Evolutionary conservation across 495 filamentous ascomycete genomes (phyloP), one percentile per base, ranked within the genome.

Genomic region (Acidiella bohemica): DNA sequence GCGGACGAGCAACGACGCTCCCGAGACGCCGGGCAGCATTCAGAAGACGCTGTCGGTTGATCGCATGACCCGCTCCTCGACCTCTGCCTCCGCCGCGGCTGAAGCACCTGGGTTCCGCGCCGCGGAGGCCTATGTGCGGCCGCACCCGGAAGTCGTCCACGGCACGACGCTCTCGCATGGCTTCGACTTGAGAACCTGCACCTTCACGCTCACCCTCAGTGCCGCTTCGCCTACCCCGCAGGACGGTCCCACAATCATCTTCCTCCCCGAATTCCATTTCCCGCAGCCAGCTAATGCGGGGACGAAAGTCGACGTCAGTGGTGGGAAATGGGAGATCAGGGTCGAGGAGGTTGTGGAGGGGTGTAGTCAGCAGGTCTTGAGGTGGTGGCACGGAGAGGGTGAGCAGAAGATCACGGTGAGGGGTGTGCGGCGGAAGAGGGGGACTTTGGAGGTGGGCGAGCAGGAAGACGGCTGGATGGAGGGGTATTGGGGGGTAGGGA

Each of bases 221-320:
- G 51, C 56, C 8, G 39, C 51, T n/a, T 39, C 36, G 12, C 39
- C 61, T 5, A 62, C 61, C 10, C 40, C 61, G 0, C 64, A 79
- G 27, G 73, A 78, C 0, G 56, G 62, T 8, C 83, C 87, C 2
- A 96, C 88, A 0, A 76, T 84, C 41, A 73, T 95, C 9, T 93
- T 83, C 53, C 64, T 97, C 0, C 90, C 90, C 0, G 83, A 86
- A 19, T 94, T 86, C 56, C 90, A 96, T 62, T 97, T 95, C 56
- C 88, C 92, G 4, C 73, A 74, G 24, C 68, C 71, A 5, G 14
- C 4, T 2, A 22, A 30, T 4, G 2, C 4, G 2, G 11, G 68
- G 6, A 80, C 76, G 21, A 61, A 60, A 2, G 73, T 96, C 5
- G 71, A 77, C 19, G 78, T 85, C 32, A 85, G 74, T 53, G 80